These are phyloP conservation scores for Hypomontagnella submonticulosa DNA, from an alignment of 495 filamentous ascomycete genomes.

Conservation along the genomic window DNA sequence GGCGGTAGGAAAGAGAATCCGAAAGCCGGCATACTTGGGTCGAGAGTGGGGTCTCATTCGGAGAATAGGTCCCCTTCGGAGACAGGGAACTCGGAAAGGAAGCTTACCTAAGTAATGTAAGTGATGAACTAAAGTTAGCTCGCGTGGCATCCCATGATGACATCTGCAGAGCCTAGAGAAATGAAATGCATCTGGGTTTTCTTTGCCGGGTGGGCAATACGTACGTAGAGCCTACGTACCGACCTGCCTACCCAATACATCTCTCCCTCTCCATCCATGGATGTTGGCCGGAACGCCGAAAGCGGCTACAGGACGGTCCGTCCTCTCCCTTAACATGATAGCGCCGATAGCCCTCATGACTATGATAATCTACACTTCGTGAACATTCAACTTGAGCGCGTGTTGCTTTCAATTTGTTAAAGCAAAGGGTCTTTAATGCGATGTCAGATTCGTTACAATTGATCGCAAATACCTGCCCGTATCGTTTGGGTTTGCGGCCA, in stretches of 20 bases:
- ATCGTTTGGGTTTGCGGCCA: conserved; percentile 7
- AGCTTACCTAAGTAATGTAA: conserved; percentile 27
- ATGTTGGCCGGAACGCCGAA: too few species aligned
- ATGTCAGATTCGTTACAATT: conserved; percentile 23
- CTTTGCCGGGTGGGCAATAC: not conserved
- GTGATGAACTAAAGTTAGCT: conserved; percentile 27
- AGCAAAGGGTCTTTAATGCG: conserved; percentile 7
- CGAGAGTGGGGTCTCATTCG: conserved; percentile 32
- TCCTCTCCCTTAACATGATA: too few species aligned
- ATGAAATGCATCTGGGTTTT: not conserved
- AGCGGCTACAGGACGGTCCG: too few species aligned
- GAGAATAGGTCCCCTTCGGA: conserved; percentile 35
- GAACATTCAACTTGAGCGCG: not conserved
- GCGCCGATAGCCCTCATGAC: too few species aligned
- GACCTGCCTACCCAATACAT: too few species aligned
- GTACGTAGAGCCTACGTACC: too few species aligned
- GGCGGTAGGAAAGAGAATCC: conserved; percentile 28
- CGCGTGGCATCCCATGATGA: conserved; percentile 21
- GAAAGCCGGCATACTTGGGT: conserved; percentile 31
- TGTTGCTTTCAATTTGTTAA: conserved; percentile 25
- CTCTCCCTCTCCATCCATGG: too few species aligned
- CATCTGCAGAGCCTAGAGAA: conserved; percentile 2
- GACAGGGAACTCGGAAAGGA: conserved; percentile 35
- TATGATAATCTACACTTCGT: not conserved
- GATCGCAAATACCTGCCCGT: conserved; percentile 43